phyloP scores from a whole-genome alignment of 192 early-diverging fungal species.

The Powellomyces hirtus region DNA sequence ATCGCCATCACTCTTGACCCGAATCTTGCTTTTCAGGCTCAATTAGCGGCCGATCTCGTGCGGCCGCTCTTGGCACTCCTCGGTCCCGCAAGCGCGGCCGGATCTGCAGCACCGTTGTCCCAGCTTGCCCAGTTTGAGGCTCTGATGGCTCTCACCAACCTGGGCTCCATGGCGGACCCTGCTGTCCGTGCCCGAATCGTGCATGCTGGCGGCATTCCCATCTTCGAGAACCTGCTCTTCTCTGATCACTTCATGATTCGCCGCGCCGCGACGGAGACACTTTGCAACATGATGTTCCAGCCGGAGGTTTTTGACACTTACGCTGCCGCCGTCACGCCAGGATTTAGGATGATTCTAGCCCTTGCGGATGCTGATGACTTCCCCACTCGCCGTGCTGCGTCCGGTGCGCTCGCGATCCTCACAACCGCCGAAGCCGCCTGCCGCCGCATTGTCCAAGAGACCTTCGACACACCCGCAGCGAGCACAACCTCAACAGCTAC shows the following conservation, averaged over 20 bases:
- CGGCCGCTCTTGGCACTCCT: constrained; percentile 63
- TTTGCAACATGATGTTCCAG: constrained; percentile 93
- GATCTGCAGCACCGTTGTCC: background rate
- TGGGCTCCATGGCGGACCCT: constrained; percentile 67
- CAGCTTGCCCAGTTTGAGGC: constrained; percentile 80
- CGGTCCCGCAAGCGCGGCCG: background rate
- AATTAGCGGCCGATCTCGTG: constrained; percentile 66
- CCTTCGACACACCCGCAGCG: background rate
- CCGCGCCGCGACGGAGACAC: constrained; percentile 83
- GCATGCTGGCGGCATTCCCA: constrained; percentile 58
- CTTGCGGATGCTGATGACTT: constrained; percentile 86
- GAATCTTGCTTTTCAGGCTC: constrained; percentile 75
- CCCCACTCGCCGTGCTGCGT: constrained; percentile 77
- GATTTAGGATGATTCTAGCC: constrained; percentile 71
- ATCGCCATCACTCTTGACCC: constrained; percentile 91
- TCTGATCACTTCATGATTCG: constrained; percentile 76
- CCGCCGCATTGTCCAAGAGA: constrained; percentile 54
- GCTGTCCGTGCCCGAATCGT: constrained; percentile 58
- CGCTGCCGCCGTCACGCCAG: constrained; percentile 35
- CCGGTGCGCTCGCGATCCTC: constrained; percentile 84
- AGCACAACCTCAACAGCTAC: constrained; percentile 36
- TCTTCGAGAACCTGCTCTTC: constrained; percentile 77
- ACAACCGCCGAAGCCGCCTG: constrained; percentile 53
- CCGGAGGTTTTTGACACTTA: constrained; percentile 78
- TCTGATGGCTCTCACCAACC: constrained; percentile 90